A percentile compares a stretch with the other conserved stretches of the same genome.
These are phyloP conservation scores for Lagerstroemia speciosa DNA, from an alignment of 345 rosid species.

Conservation along the genomic window DNA sequence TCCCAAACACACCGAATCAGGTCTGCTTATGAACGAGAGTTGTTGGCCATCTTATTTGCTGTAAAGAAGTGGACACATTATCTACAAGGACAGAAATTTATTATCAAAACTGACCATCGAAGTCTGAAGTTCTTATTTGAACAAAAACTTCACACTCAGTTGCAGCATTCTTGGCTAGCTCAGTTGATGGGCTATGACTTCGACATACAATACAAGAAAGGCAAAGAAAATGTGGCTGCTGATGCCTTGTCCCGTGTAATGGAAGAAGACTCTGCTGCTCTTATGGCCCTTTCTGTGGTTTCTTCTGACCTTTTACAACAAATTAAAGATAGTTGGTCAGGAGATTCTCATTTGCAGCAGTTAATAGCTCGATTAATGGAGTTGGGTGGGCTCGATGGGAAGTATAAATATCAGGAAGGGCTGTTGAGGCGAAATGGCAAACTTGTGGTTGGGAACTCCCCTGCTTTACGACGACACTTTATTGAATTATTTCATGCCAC, in stretches of 20 bases:
- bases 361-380: too few species aligned
- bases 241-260: not conserved
- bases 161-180: too few species aligned
- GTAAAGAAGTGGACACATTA: too few species aligned
- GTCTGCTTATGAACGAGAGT: not conserved
- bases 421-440: not conserved
- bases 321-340: too few species aligned
- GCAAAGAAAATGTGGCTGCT: too few species aligned
- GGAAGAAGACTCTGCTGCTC: not conserved
- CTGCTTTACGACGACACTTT: not conserved
- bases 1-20: not conserved
- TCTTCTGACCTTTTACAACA: too few species aligned
- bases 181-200: too few species aligned
- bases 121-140: too few species aligned
- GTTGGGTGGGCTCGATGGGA: too few species aligned
- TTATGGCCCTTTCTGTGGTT: not conserved
- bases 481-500: not conserved
- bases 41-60: too few species aligned
- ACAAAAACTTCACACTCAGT: too few species aligned
- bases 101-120: not conserved
- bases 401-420: not conserved
- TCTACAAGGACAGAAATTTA: not conserved
- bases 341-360: not conserved
- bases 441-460: not conserved
- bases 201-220: too few species aligned